Conservation (phyloP, 805 yeast species). For the Myxozyma neotropica region DNA sequence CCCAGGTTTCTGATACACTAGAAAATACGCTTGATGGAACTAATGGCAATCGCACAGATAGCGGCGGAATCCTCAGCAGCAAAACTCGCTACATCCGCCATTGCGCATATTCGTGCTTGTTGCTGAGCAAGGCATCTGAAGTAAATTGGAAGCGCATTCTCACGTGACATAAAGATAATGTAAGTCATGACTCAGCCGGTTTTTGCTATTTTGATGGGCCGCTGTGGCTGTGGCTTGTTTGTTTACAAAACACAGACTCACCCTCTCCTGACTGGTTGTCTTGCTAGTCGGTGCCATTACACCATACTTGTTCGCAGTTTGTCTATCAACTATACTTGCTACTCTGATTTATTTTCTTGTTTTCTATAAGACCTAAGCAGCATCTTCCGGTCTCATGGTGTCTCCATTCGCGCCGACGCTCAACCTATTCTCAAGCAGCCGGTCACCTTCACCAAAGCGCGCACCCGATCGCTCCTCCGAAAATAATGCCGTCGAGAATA, state of each 20-base stretch:
- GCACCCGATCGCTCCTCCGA: slow-evolving; percentile 17
- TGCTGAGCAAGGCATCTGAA: too few species aligned
- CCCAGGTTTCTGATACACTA: too few species aligned
- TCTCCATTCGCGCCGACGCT: slow-evolving; percentile 5
- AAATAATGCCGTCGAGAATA: slow-evolving; percentile 19
- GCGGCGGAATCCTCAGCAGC: too few species aligned
- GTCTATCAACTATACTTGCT: too few species aligned
- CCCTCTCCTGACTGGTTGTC: too few species aligned
- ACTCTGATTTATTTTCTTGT: neutral
- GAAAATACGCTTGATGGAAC: too few species aligned
- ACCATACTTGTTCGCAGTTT: neutral
- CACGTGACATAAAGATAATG: too few species aligned
- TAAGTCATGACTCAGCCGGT: too few species aligned
- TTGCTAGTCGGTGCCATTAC: neutral
- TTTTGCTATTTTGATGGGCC: neutral
- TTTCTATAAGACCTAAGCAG: neutral
- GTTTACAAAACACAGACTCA: slow-evolving; percentile 10
- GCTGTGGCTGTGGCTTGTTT: slow-evolving; percentile 6
- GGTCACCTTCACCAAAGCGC: slow-evolving; percentile 10
- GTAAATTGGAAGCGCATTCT: too few species aligned
- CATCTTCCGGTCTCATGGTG: neutral
- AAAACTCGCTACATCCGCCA: too few species aligned
- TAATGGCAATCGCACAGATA: too few species aligned
- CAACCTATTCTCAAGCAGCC: slow-evolving; percentile 1
- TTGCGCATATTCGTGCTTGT: too few species aligned